Base-by-base conservation (phyloP, 371 early-diverging fungal species). In the Thermomucor indicae-seudaticae region DNA sequence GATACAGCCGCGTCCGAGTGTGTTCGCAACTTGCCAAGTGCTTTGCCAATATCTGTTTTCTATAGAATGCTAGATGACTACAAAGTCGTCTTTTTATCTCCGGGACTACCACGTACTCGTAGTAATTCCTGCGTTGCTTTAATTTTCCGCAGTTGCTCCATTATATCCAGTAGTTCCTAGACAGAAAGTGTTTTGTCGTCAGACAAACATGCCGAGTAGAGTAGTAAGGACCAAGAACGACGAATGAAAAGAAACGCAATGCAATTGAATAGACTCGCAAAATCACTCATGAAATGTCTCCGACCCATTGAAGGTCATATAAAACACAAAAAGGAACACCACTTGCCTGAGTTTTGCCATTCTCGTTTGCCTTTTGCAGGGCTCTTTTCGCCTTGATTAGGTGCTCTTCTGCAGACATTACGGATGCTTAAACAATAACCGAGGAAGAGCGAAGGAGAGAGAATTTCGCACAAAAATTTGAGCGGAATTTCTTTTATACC, bases 11-110 rank as follows among this genome's bases (percentile, higher is more conserved):
- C 65, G 43, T 82, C 74, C 6, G 69, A 62, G 45, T 84, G 75
- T 43, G 80, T 82, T 17, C 87, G 62, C 43, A 92, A 67, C 47
- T 82, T 81, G 47, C 84, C 87, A 16, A 93, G 78, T 32, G 78
- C 77, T 50, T 87, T 65, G 10, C 95, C 95, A 49, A 90, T 83
- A 16, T 83, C 84, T 0, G 93, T 90, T 58, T 78, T 77, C 85
- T 84, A 31, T 31, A 24, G 1, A 7, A 20, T 20, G 27, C 22
- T 8, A 3, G 14, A 17, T 37, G 24, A 16, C 3, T 39, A 25
- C n/a, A 6, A 8, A n/a, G 10, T 16, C 7, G 19, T 27, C 32
- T 25, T 20, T 23, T 47, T 4, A 3, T 14, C 24, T 25, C 22
- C 29, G 17, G 17, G 20, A 12, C 17, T 37, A 27, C 10, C 46